Evolutionary conservation across 164 flowering plant genomes (phyloP).

Genomic region (Macadamia integrifolia): DNA sequence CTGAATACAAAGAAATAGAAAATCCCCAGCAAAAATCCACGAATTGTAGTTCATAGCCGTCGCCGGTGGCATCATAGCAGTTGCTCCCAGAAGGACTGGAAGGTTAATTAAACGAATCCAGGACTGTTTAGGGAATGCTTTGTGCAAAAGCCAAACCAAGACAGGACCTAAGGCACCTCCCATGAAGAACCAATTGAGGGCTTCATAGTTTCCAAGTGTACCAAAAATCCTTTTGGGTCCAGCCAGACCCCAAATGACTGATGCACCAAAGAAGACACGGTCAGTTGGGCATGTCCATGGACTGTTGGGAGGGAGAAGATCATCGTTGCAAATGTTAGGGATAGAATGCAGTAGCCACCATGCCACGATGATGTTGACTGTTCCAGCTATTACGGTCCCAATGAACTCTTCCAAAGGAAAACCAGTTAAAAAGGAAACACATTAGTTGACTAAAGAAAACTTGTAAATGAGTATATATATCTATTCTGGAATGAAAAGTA

Average conservation of each 20-base stretch:
- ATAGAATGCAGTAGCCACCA: constrained; percentile 53
- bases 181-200: constrained; percentile 90
- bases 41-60: constrained; percentile 72
- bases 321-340: constrained; percentile 54
- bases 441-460: not conserved
- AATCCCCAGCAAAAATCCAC: constrained; percentile 67
- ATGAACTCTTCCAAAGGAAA: constrained; percentile 32
- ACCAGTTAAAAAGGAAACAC: not conserved
- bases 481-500: constrained; percentile 19
- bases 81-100: constrained; percentile 84
- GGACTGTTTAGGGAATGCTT: constrained; percentile 61
- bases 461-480: not conserved
- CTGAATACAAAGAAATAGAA: constrained; percentile 82
- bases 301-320: constrained; percentile 49
- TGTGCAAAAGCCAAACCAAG: constrained; percentile 72
- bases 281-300: constrained; percentile 87
- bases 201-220: constrained; percentile 48
- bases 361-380: constrained; percentile 50
- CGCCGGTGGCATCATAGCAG: constrained; percentile 82
- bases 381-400: constrained; percentile 71
- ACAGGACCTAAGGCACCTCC: constrained; percentile 80
- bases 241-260: constrained; percentile 89
- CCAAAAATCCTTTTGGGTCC: constrained; percentile 88
- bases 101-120: constrained; percentile 90
- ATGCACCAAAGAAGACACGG: constrained; percentile 88